Base-by-base conservation (phyloP, 805 yeast species). In the Lipomyces starkeyi region DNA sequence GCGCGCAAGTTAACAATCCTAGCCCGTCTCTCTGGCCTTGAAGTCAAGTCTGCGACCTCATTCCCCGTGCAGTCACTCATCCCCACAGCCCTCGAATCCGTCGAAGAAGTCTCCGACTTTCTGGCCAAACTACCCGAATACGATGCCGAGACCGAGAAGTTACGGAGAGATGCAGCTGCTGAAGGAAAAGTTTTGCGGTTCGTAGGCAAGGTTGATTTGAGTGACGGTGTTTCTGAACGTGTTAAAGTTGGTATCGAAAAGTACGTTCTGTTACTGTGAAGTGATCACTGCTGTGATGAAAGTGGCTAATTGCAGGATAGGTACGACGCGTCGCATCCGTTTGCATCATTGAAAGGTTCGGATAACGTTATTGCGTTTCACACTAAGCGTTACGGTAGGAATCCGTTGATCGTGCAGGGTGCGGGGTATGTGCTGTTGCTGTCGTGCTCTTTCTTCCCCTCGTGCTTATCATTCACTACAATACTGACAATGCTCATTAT, bases 1-100 rank as follows among this genome's bases (percentile, higher is more conserved):
- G 99, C 99, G 57, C 90, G 99, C 85, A 95, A 95, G 80, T 97
- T 95, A 37, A 93, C 99, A 32, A 95, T 95, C 73, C 86, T 95
- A 71, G 97, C 97, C 59, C 90, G 99, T 84, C 85, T 95, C 63
- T 85, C 97, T 17, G 99, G 99, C 2, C 85, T 90, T 64, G 82
- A 86, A 68, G 91, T 95, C 52, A 90, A 89, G 77, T 89, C 95
- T 13, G 97, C 98, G 74, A 85, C 93, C 52, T 87, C 97, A 13
- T 94, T 95, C 88, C 93, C 97, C 52, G 97, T 95, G 43, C 93
- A 93, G 77, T 91, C 97, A 13, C 85, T 95, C 77, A 93, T 95
- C 76, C 99, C 99, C 73, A 85, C 87, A 77, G 90, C 87, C 58
- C 86, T 95, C 76, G 97, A 91, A 79, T 80, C 87, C 17, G 87